These are phyloP conservation scores for Mariannaea sp. DNA, from an alignment of 2,329 filamentous ascomycete genomes.

Conservation along the genomic window DNA sequence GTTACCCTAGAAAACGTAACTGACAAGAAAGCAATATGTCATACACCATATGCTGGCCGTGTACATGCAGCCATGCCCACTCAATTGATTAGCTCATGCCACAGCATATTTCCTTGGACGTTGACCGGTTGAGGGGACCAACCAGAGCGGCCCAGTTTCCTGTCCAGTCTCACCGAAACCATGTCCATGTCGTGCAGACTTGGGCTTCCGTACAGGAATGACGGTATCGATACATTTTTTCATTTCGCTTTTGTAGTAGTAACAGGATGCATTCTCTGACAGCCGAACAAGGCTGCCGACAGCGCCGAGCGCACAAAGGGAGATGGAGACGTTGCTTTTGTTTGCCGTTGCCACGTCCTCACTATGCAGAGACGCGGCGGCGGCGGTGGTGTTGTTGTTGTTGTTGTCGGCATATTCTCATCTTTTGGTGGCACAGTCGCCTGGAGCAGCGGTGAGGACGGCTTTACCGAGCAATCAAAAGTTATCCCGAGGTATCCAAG, in stretches of 20 bases:
- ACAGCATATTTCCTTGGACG: not conserved
- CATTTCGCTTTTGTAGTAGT: too few species aligned
- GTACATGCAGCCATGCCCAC: not conserved
- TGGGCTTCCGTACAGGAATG: not conserved
- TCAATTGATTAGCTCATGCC: not conserved
- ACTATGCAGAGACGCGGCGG: not conserved
- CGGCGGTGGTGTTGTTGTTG: too few species aligned
- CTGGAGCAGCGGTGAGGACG: conserved; percentile 11
- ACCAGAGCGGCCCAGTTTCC: not conserved
- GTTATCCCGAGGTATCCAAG: not conserved
- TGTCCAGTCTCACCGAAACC: not conserved
- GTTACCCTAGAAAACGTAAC: not conserved
- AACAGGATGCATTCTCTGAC: too few species aligned
- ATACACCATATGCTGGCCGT: not conserved
- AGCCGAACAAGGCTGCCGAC: not conserved
- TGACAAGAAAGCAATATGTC: not conserved
- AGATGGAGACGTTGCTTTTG: not conserved
- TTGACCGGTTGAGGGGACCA: not conserved
- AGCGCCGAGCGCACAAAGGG: not conserved
- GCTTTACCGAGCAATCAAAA: not conserved
- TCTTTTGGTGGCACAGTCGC: not conserved
- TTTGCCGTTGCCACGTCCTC: conserved; percentile 13
- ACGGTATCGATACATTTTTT: not conserved
- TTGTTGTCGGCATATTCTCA: conserved; percentile 9
- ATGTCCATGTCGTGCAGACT: not conserved